Evolutionary conservation across 164 flowering plant species (phyloP).

Genomic region (Magnolia officinalis): DNA sequence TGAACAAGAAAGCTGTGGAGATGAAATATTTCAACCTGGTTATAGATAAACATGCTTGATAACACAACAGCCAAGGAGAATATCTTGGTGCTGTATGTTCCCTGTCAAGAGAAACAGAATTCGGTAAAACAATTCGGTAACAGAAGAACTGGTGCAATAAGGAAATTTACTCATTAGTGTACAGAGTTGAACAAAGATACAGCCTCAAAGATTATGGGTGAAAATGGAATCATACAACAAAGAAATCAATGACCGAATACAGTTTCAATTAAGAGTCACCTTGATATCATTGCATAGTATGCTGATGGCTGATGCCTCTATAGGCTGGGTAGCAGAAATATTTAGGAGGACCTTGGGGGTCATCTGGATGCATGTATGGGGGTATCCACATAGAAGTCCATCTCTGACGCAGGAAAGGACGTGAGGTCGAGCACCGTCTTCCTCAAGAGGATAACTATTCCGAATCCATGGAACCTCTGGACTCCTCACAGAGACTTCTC

Average conservation of each 20-base stretch:
- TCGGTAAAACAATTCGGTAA: not conserved
- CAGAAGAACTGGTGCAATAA: too few relatives aligned
- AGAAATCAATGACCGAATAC: not conserved
- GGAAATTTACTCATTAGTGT: not conserved
- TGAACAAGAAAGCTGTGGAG: not conserved
- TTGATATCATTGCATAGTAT: not conserved
- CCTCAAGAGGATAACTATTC: too few relatives aligned
- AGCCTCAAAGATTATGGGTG: not conserved
- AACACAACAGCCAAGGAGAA: conserved; percentile 91
- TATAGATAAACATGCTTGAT: conserved; percentile 97
- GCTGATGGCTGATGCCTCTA: too few relatives aligned
- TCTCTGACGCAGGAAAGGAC: too few relatives aligned
- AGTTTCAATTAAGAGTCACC: not conserved
- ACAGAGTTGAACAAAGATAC: not conserved
- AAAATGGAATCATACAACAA: not conserved
- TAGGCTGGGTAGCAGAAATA: too few relatives aligned
- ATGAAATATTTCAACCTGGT: conserved; percentile 60
- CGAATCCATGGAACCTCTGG: too few relatives aligned
- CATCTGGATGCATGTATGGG: too few relatives aligned
- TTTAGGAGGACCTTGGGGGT: too few relatives aligned
- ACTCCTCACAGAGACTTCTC: too few relatives aligned
- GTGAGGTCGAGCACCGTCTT: too few relatives aligned
- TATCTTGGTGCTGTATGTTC: conserved; percentile 96
- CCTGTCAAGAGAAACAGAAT: conserved; percentile 39
- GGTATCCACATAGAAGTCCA: too few relatives aligned